Conservation (phyloP, 2,329 filamentous ascomycete species). For the Ophiocordyceps robertsii region DNA sequence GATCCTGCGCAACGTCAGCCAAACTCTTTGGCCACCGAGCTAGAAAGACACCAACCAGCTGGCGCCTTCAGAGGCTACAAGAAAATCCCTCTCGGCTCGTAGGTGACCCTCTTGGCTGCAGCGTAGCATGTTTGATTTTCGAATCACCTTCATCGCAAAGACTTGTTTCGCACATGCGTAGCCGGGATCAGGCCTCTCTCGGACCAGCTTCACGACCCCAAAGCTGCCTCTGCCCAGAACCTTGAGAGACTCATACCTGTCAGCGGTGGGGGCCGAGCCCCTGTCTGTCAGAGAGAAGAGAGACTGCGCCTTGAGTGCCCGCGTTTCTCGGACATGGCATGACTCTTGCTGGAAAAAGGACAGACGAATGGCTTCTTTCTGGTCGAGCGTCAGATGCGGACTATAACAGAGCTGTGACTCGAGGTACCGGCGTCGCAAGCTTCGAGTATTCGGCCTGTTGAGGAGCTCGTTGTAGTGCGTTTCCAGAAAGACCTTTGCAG, state of each 20-base stretch:
- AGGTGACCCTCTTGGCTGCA: conserved; percentile 89
- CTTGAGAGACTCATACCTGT: conserved; percentile 62
- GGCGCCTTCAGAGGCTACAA: conserved; percentile 79
- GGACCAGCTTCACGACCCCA: conserved; percentile 77
- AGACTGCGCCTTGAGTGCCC: conserved; percentile 41
- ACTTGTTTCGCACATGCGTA: conserved; percentile 35
- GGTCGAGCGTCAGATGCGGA: conserved; percentile 36
- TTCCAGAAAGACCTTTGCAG: conserved; percentile 78
- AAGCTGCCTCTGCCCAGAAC: conserved; percentile 89
- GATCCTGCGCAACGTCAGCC: conserved; percentile 40
- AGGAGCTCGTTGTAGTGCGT: conserved; percentile 67
- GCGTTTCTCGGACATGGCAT: conserved; percentile 58
- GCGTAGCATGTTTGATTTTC: conserved; percentile 83
- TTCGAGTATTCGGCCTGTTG: conserved; percentile 23
- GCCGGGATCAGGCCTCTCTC: conserved; percentile 37
- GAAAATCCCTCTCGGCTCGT: conserved; percentile 79
- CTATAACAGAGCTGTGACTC: conserved; percentile 40
- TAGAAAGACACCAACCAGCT: conserved; percentile 43
- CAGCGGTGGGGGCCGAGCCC: conserved; percentile 6
- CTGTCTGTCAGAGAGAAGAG: conserved; percentile 3
- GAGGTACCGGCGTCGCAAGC: conserved; percentile 18
- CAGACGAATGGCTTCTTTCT: conserved; percentile 38
- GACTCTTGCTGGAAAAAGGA: conserved; percentile 56
- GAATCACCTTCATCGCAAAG: conserved; percentile 95
- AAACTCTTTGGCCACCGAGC: not conserved